phyloP scores from a whole-genome alignment of 2,329 filamentous ascomycete species.

The Ophiostoma perfectum region DNA sequence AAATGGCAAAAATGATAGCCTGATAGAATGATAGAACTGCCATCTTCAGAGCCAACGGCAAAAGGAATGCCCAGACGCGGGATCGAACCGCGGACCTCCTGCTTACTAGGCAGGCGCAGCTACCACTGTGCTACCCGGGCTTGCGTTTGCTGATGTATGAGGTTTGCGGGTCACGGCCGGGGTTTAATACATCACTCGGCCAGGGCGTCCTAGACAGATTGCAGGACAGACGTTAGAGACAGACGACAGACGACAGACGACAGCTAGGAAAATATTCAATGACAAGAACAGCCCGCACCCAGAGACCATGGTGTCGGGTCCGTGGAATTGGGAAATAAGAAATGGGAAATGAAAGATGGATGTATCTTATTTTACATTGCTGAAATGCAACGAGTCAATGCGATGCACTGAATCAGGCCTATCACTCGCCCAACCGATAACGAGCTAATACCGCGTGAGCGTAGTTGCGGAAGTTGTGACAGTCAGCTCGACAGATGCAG shows the following conservation, averaged over 20 bases:
- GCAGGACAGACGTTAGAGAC: no score
- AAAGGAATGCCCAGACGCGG: constrained; percentile 10
- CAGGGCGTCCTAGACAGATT: no score
- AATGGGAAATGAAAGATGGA: not conserved
- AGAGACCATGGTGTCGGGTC: constrained; percentile 1
- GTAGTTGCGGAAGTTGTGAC: no score
- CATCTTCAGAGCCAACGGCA: not conserved
- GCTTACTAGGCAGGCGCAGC: constrained; percentile 14
- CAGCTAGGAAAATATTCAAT: not conserved
- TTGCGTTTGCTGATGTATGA: not conserved
- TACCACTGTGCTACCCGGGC: constrained; percentile 13
- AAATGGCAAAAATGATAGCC: not conserved
- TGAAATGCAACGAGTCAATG: no score
- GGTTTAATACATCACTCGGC: not conserved
- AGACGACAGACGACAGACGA: not conserved
- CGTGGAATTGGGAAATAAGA: not conserved
- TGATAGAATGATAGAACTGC: no score
- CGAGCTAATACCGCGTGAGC: no score
- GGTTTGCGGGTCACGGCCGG: not conserved
- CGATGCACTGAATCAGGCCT: no score
- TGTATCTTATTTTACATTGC: not conserved
- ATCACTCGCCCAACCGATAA: no score
- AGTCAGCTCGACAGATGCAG: no score
- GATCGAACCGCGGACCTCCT: constrained; percentile 13
- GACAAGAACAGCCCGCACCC: not conserved